Conservation (phyloP, 192 early-diverging fungal species). For the Rhizoclosmatium sp. region DNA sequence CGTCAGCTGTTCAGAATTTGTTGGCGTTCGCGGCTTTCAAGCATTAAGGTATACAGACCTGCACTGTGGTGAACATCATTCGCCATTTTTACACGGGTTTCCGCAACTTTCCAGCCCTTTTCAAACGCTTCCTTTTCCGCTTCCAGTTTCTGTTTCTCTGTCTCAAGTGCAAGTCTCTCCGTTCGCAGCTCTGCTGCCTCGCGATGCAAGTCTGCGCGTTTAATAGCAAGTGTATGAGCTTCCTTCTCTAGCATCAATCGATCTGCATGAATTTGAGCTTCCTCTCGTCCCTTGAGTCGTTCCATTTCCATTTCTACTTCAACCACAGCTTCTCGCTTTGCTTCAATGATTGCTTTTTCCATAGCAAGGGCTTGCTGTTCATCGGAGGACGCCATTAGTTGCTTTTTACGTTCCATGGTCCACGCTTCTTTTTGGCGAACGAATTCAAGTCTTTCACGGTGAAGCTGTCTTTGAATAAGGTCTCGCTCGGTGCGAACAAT, state of each 20-base stretch:
- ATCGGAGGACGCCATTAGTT: constrained; percentile 5
- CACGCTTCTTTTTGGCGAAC: constrained; percentile 24
- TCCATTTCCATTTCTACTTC: constrained; percentile 29
- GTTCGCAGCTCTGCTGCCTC: constrained; percentile 20
- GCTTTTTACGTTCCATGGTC: constrained; percentile 27
- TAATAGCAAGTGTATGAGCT: constrained; percentile 14
- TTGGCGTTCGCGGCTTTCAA: not conserved
- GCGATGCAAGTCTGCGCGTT: constrained; percentile 28
- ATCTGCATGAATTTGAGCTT: constrained; percentile 35
- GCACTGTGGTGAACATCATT: constrained; percentile 2
- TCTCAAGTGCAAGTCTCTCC: constrained; percentile 21
- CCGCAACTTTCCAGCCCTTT: constrained; percentile 28
- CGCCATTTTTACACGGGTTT: constrained; percentile 7
- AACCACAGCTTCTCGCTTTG: constrained; percentile 30
- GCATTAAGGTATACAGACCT: constrained; percentile 1
- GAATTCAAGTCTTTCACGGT: constrained; percentile 39
- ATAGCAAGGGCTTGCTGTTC: constrained; percentile 33
- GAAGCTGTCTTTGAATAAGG: constrained; percentile 23
- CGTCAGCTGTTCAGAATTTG: not conserved
- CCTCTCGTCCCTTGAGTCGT: constrained; percentile 1
- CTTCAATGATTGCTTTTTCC: constrained; percentile 38
- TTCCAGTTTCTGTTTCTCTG: constrained; percentile 10
- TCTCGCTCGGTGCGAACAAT: constrained; percentile 27
- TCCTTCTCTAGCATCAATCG: constrained; percentile 26
- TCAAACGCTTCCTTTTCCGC: constrained; percentile 37